Evolutionary conservation across 2,329 filamentous ascomycete species (phyloP).

Genomic region (Penicillium sp.): DNA sequence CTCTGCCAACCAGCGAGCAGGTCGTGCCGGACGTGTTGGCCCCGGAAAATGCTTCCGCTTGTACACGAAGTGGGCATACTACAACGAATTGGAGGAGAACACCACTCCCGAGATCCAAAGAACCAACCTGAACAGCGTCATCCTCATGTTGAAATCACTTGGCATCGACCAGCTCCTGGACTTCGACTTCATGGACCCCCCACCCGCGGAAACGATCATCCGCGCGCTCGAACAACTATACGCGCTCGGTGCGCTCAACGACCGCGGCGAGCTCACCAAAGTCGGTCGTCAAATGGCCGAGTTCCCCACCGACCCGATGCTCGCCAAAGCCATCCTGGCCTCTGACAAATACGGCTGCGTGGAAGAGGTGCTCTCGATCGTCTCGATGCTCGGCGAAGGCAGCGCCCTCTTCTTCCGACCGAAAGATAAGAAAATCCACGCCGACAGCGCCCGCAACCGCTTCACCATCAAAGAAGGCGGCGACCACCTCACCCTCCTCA

Average conservation of each 20-base stretch:
- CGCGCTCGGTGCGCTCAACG: slow-evolving; percentile 83
- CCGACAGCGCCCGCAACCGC: slow-evolving; percentile 82
- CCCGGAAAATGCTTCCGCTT: slow-evolving; percentile 91
- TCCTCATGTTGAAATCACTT: slow-evolving; percentile 82
- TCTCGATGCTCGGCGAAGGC: slow-evolving; percentile 90
- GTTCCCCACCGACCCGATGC: slow-evolving; percentile 89
- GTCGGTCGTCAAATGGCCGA: slow-evolving; percentile 93
- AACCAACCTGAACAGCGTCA: slow-evolving; percentile 80
- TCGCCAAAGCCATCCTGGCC: slow-evolving; percentile 84
- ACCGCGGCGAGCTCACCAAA: slow-evolving; percentile 85
- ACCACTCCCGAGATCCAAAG: slow-evolving; percentile 92
- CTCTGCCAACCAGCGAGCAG: slow-evolving; percentile 88
- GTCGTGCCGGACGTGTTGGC: slow-evolving; percentile 86
- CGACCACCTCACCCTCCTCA: slow-evolving; percentile 83
- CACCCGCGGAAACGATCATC: slow-evolving; percentile 85
- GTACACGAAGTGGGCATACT: slow-evolving; percentile 90
- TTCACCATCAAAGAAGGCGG: slow-evolving; percentile 91
- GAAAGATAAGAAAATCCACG: slow-evolving; percentile 96
- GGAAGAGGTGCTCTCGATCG: slow-evolving; percentile 86
- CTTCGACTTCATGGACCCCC: slow-evolving; percentile 96
- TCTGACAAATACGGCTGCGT: slow-evolving; percentile 91
- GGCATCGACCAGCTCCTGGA: slow-evolving; percentile 90
- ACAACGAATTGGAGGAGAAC: slow-evolving; percentile 91
- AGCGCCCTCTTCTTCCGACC: slow-evolving; percentile 90
- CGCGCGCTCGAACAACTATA: slow-evolving; percentile 88